These are phyloP conservation scores for Acanthamoeba polyphaga DNA, from an alignment of 208 protist species.

Conservation along the genomic window DNA sequence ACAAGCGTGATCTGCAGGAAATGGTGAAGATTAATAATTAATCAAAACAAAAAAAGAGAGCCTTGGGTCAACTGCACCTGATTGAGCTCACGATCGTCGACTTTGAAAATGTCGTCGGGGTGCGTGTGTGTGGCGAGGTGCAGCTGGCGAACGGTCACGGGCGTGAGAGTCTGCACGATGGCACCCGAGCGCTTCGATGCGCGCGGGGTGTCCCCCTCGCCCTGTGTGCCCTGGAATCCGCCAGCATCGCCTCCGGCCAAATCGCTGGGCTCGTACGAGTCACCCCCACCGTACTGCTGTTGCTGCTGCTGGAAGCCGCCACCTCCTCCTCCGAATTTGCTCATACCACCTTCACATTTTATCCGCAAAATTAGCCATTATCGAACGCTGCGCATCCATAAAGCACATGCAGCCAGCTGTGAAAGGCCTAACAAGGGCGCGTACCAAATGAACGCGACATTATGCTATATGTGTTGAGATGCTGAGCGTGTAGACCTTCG, in stretches of 20 bases:
- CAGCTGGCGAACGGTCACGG: slow-evolving; percentile 51
- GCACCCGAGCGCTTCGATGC: neutral
- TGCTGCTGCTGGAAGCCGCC: neutral
- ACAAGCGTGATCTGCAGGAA: slow-evolving; percentile 37
- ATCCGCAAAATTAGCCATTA: too few relatives aligned
- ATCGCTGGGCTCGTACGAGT: neutral
- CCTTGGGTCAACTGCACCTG: neutral
- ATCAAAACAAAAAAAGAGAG: neutral
- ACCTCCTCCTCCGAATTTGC: slow-evolving; percentile 11
- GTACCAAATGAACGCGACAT: neutral
- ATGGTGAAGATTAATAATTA: neutral
- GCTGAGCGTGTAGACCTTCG: neutral
- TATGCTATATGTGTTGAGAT: neutral
- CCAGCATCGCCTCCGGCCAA: neutral
- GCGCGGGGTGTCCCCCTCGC: neutral
- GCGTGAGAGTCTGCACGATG: slow-evolving; percentile 42
- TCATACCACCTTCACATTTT: neutral
- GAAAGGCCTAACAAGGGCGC: neutral
- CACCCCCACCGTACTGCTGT: neutral
- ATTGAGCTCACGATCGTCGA: slow-evolving; percentile 52
- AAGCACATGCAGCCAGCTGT: too few relatives aligned
- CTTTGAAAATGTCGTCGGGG: slow-evolving; percentile 53
- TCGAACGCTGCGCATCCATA: too few relatives aligned
- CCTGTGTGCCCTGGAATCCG: neutral
- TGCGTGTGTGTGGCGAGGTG: neutral